phyloP scores from a whole-genome alignment of 805 yeast species.

The Kodamaea fukazawae region DNA sequence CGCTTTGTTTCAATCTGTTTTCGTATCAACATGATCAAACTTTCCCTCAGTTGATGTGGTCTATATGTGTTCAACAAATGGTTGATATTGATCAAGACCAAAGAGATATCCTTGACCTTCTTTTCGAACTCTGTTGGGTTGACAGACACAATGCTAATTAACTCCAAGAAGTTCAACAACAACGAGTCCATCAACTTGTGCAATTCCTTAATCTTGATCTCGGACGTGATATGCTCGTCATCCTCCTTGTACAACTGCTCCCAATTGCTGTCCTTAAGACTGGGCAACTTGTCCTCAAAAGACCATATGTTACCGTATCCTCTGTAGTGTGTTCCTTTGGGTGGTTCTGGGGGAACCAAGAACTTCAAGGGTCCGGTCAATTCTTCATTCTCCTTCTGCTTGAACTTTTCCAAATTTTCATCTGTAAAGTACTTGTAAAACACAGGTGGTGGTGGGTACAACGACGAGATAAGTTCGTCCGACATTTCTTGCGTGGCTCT shows the following conservation, averaged over 20 bases:
- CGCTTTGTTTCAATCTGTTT: slow-evolving; percentile 67
- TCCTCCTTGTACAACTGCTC: slow-evolving; percentile 59
- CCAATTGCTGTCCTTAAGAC: slow-evolving; percentile 73
- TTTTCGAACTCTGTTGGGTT: slow-evolving; percentile 60
- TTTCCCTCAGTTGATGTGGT: slow-evolving; percentile 93
- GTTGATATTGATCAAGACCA: slow-evolving; percentile 83
- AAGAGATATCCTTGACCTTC: slow-evolving; percentile 76
- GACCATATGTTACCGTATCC: slow-evolving; percentile 93
- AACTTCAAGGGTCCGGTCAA: slow-evolving; percentile 49
- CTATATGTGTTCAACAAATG: slow-evolving; percentile 89
- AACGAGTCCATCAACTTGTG: slow-evolving; percentile 78
- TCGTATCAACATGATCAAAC: slow-evolving; percentile 69
- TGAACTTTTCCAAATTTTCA: slow-evolving; percentile 54
- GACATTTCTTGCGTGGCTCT: too few relatives aligned
- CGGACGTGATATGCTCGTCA: slow-evolving; percentile 34
- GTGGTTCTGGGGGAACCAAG: slow-evolving; percentile 62
- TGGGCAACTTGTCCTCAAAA: slow-evolving; percentile 70
- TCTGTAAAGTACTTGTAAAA: slow-evolving; percentile 69
- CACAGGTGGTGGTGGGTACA: slow-evolving; percentile 95
- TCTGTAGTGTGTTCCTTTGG: slow-evolving; percentile 64
- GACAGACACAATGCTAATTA: slow-evolving; percentile 71
- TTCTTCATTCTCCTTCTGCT: slow-evolving; percentile 21
- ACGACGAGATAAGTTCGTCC: slow-evolving; percentile 52
- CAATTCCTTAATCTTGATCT: slow-evolving; percentile 64
- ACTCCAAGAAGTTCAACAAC: slow-evolving; percentile 74